Base-by-base conservation (phyloP, 805 yeast genomes). In the Barnettozyma botsteinii region DNA sequence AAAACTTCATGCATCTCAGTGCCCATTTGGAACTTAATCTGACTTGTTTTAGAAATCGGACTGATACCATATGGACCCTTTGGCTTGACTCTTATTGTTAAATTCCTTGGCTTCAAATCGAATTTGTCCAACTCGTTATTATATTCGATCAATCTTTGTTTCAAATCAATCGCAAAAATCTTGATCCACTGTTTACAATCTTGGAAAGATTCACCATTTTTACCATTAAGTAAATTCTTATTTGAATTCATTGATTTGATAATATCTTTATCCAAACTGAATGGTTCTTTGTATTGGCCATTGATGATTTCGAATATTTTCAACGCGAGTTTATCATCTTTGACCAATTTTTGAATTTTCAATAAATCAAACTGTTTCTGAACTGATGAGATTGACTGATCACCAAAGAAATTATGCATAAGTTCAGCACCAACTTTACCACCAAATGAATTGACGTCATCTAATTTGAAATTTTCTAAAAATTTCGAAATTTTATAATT, bases 401-500 rank as follows among this genome's bases (percentile, higher is more conserved):
- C 0, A 82, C 85, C 3, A 2, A 68, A 64, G n/a, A 88, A 58
- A 15, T 64, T 58, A n/a, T 60, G 57, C 14, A 69, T 46, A 1
- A 87, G 66, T 11, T 65, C 62, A 10, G 79, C 79, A 0, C 98
- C 98, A 9, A 72, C 61, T 49, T 85, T 86, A 3, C 98, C 98
- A 7, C 98, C 98, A 70, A 91, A 66, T 0, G 95, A 87, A 74
- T 95, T 82, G 42, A 91, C 75, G 50, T 88, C 95, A 0, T 76
- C 73, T 17, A 91, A 56, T 43, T 78, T 75, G 56, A 81, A 79
- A 20, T 72, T 67, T 23, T 66, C 66, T 10, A 89, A 58, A 56
- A 91, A 93, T 0, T 55, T 51, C 2, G 63, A 46, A 2, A 80
- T 64, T 13, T 74, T 61, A 1, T 55, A 52, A 31, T 73, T 73